Evolutionary conservation across 169 alveolate species (phyloP), one percentile per base, ranked within the genome.

Genomic region (Theileria orientalis): DNA sequence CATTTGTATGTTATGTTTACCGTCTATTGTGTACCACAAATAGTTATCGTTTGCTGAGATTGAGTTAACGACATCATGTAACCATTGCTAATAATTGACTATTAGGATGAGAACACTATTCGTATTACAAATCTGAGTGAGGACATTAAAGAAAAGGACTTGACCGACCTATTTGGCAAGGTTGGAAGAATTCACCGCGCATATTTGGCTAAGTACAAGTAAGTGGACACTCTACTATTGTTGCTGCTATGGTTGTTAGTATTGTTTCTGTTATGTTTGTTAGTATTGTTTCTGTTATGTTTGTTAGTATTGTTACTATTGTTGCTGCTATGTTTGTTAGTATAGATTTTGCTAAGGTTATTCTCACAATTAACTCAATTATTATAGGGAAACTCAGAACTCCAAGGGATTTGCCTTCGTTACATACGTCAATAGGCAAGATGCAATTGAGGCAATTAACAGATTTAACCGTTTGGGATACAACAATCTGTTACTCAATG

Each of bases 381-480:
- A 25, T 25, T n/a, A 23, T 74, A 92, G 94, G 84, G 96, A 93
- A 72, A 91, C 95, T 47, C 93, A 92, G 74, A 83, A 66, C 60
- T 87, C 96, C 68, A 93, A 93, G 85, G 97, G 97, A 0, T 93
- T 93, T 74, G 97, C 97, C 23, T 93, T 93, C 75, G 83, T 93
- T 32, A 93, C 97, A 1, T 93, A 92, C 73, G 83, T 93, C 46
- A 88, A 83, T 32, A 84, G 92, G 68, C 94, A 93, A 67, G 96
- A 93, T 47, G 97, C 97, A 33, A 92, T 78, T 42, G 85, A 86
- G 54, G 97, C 97, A 25, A 93, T 93, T 54, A 84, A 83, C 54
- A 90, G 89, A 60, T 90, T 93, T 73, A 93, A 93, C 76, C 70
- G 97, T 23, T 94, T 90, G 69, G 96, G 97, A 32, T 92, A 91